Evolutionary conservation across 176 grass and related monocot genomes (phyloP), one percentile per base, ranked within the genome.

Genomic region (Lolium rigidum): DNA sequence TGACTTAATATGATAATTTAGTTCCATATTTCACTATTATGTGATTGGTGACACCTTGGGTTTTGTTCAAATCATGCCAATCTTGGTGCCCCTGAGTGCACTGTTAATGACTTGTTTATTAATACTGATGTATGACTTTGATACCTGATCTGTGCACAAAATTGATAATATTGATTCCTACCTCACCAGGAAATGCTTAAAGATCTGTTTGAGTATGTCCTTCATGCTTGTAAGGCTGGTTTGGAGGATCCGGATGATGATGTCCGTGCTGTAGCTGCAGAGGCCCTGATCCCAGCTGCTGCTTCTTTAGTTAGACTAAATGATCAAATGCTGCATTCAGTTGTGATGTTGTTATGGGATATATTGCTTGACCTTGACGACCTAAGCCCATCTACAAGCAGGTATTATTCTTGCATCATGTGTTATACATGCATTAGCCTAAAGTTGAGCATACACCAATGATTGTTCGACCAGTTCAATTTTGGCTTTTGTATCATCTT

Each of bases 341-440:
- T 98, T 88, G 90, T 99, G 44, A 96, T 99, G 97, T 83, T 96
- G 86, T 94, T 99, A 87, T 99, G 97, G 97, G 97, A 99, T 86
- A 99, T 99, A 91, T 88, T 99, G 85, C 92, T 99, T 51, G 97
- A 99, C 67, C 90, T 99, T 81, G 97, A 99, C 85, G 97, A 99
- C 82, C 86, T 99, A 63, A 99, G 97, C 71, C 97, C 97, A 51
- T 99, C 97, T 51, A 99, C 97, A 74, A 99, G 97, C 94, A 99
- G 97, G 97, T 99, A 77, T 83, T 80, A 56, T 52, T 82, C 50
- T 44, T 78, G 52, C 31, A 10, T 78, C 5, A 35, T 35, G 20
- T 77, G 4, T 7, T 86, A 73, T 62, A 73, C 41, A 58, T 54
- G 22, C 55, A 50, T 74, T 80, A 38, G 50, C 21, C 46, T 39